Base-by-base conservation (phyloP, 2,329 filamentous ascomycete genomes). In the Trichoderma sp. region DNA sequence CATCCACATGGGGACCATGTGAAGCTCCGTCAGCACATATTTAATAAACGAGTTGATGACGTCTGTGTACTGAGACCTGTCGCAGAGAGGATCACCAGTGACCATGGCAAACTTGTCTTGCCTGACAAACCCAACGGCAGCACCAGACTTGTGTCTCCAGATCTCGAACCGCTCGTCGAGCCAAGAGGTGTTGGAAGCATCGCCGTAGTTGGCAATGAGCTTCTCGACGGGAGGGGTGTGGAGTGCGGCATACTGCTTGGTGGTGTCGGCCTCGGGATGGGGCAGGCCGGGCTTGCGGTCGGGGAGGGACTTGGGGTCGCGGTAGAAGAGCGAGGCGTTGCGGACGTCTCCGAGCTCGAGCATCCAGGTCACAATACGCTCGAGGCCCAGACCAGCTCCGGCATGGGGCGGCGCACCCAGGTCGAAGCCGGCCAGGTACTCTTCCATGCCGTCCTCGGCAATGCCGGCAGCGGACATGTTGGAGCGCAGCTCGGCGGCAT, bases 121-220 rank as follows among this genome's bases (percentile, higher is more conserved):
- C 56, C 89, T 87, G 2, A 96, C 92, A 76, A 92, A 97, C 13
- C 93, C 92, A 39, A 97, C 86, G 5, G 94, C 94, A 0, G 94
- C 94, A 59, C 94, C 94, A 2, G 91, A 95, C 26, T 86, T 81
- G 76, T 97, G 93, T 34, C 94, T 90, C 93, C 93, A 97, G 69
- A 97, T 89, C 76, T 92, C 86, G 78, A 94, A 97, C 7, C 93
- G 89, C 7, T 94, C 91, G 77, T 97, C 94, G 8, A 96, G 87
- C 93, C 94, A 97, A 0, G 93, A 96, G 0, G 94, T 97, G 76
- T 97, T 96, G 59, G 93, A 94, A 2, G 94, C 93, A 79, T 97
- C 94, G 71, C 94, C 94, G 74, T 97, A 97, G 79, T 97, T 97
- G 76, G 93, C 93, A 78, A 97, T 94, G 52, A 97, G 89, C 77